phyloP scores from a whole-genome alignment of 2,329 filamentous ascomycete genomes.

The Diplodia scrobiculata region DNA sequence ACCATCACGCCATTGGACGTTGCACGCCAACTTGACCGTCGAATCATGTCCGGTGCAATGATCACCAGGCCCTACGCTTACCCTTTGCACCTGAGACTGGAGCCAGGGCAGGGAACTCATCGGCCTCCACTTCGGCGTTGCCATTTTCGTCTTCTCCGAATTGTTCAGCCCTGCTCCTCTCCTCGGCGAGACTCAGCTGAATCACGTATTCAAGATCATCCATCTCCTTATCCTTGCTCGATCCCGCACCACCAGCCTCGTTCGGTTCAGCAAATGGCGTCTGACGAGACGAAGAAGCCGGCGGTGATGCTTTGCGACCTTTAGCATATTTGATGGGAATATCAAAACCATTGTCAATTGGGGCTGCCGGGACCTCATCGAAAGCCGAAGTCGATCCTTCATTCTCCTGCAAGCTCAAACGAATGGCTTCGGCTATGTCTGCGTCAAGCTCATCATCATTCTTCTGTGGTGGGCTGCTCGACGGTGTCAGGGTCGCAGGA shows the following conservation, averaged over 20 bases:
- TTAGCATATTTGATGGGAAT: conserved; percentile 53
- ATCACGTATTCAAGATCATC: conserved; percentile 64
- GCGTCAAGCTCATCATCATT: conserved; percentile 56
- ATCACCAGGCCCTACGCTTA: conserved; percentile 28
- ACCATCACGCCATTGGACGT: background rate
- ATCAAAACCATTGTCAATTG: conserved; percentile 39
- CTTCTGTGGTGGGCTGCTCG: conserved; percentile 38
- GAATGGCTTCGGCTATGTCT: conserved; percentile 65
- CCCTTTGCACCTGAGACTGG: conserved; percentile 20
- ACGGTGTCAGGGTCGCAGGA: conserved; percentile 39
- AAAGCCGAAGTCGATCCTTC: conserved; percentile 28
- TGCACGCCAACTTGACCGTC: background rate
- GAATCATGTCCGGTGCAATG: background rate
- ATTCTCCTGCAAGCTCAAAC: conserved; percentile 49
- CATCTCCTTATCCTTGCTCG: conserved; percentile 50
- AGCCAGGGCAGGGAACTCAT: conserved; percentile 25
- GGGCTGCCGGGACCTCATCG: conserved; percentile 21
- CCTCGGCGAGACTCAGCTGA: conserved; percentile 63
- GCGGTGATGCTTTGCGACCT: conserved; percentile 33
- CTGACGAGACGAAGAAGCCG: conserved; percentile 31
- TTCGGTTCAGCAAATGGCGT: conserved; percentile 34
- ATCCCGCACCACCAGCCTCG: conserved; percentile 43
- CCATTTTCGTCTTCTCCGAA: conserved; percentile 7
- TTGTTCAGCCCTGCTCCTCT: conserved; percentile 51
- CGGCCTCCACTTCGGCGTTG: background rate